These are phyloP conservation scores for Pachyrhizus erosus DNA, from an alignment of 306 rosid species.

Conservation along the genomic window DNA sequence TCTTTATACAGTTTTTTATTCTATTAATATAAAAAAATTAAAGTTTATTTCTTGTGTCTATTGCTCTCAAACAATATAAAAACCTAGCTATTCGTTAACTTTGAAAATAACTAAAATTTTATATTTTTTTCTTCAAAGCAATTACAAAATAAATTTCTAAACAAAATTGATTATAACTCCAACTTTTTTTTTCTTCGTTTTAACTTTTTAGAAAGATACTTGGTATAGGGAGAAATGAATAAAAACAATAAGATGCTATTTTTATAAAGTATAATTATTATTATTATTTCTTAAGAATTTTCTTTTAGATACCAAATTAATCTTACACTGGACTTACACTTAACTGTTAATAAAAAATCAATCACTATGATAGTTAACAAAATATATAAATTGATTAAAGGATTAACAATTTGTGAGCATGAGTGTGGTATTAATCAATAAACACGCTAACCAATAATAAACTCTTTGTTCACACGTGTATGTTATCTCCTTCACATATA, in stretches of 20 bases:
- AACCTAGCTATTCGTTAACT: too few relatives aligned
- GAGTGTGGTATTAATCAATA: not conserved
- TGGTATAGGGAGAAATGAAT: not conserved
- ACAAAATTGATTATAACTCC: not conserved
- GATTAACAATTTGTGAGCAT: too few relatives aligned
- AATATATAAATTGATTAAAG: not conserved
- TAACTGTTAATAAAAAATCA: not conserved
- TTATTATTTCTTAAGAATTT: not conserved
- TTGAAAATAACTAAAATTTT: too few relatives aligned
- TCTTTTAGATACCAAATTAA: not conserved
- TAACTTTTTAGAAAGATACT: not conserved
- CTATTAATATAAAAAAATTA: too few relatives aligned
- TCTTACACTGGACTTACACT: not conserved
- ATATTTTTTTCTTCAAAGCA: not conserved
- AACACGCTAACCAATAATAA: not conserved
- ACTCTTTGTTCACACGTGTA: not conserved
- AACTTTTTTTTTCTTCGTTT: not conserved
- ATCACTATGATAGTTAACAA: not conserved
- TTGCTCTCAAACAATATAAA: too few relatives aligned
- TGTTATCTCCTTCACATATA: not conserved
- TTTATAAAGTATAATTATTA: too few relatives aligned
- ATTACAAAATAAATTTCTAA: not conserved
- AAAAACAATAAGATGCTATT: not conserved
- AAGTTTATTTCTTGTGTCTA: too few relatives aligned
- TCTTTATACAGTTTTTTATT: too few relatives aligned